Base-by-base conservation (phyloP, 1,284 basidiomycete genomes). In the Ustilago cynodontis region DNA sequence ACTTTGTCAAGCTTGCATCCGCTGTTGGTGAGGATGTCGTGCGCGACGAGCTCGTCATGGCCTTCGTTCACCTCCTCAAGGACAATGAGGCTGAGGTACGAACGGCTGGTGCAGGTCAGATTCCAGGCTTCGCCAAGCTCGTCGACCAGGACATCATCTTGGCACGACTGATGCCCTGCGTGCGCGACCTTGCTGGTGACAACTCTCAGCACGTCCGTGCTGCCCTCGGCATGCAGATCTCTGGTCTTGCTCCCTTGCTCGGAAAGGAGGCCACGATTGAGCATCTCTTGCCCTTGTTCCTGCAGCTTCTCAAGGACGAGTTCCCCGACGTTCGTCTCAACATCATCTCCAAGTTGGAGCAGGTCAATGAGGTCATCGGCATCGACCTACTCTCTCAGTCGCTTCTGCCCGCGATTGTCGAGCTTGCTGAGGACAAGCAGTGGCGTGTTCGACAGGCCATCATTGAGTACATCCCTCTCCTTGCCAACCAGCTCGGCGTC, bases 401-500 rank as follows among this genome's bases (percentile, higher is more conserved):
- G 71, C 91, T 99, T 41, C 90, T 99, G 24, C 97, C 97, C 9
- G 97, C 97, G 35, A 99, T 99, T 80, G 94, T 99, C 80, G 94
- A 98, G 86, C 89, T 99, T 51, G 96, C 97, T 26, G 97, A 99
- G 87, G 97, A 99, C 89, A 99, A 99, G 88, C 98, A 98, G 80
- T 99, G 97, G 97, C 93, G 97, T 56, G 97, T 99, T 47, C 92
- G 97, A 80, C 97, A 99, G 88, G 97, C 97, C 16, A 99, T 99
- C 88, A 99, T 99, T 87, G 97, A 99, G 87, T 98, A 99, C 88
- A 98, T 90, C 91, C 87, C 97, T 89, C 90, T 99, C 24, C 91
- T 99, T 45, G 95, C 97, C 53, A 96, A 93, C 24, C 97, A 99
- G 86, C 90, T 99, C 61, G 97, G 97, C 66, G 94, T 95, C 80